phyloP scores from a whole-genome alignment of 306 rosid genomes.

The Senna tora region DNA sequence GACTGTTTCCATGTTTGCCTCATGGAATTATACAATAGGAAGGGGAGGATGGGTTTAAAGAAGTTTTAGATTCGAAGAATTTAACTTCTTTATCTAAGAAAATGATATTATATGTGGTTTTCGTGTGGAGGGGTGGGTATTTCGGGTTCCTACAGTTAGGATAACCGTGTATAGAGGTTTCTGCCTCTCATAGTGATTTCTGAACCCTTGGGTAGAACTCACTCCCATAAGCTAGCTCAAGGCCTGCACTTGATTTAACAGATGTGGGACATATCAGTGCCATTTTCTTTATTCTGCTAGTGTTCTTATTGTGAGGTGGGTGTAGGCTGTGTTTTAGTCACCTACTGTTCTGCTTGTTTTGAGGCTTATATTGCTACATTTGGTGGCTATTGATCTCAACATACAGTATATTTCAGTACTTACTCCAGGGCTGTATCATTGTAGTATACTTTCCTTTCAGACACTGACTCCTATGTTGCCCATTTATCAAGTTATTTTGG shows the following conservation, averaged over 20 bases:
- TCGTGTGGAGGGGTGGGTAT: background rate
- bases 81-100: background rate
- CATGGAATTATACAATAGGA: background rate
- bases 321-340: no score
- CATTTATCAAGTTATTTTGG: slow-evolving; percentile 7
- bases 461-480: background rate
- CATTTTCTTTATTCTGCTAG: no score
- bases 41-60: background rate
- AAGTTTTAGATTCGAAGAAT: background rate
- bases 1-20: background rate
- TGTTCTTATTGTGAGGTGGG: no score
- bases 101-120: background rate
- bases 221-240: no score
- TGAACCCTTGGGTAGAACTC: no score
- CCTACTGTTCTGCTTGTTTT: no score
- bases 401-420: no score
- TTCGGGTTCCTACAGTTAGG: background rate
- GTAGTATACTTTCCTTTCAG: background rate
- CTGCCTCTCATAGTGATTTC: background rate
- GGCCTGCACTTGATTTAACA: no score
- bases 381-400: no score
- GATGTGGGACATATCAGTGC: no score
- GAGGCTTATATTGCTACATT: no score
- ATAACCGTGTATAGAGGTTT: background rate
- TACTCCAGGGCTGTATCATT: no score